Base-by-base conservation (phyloP, 345 rosid genomes). In the Eucalyptus paniculata region DNA sequence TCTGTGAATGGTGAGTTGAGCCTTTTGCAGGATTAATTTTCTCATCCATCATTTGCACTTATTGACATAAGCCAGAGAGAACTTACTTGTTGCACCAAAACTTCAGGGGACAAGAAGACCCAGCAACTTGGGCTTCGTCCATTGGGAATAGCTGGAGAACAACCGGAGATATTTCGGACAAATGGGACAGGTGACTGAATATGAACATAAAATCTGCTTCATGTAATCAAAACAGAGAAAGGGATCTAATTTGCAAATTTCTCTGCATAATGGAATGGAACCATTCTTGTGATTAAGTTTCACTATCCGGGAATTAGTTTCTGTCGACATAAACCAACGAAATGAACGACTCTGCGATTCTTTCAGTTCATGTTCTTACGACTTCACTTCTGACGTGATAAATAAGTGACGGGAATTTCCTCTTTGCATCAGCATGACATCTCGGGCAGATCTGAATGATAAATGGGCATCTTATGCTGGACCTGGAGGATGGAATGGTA, bases 401-500 rank as follows among this genome's bases (percentile, higher is more conserved):
- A 49, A 30, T 50, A 86, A n/a, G 44, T 17, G 7, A 58, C 9
- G 32, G 67, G 21, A 80, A 28, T 32, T 53, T 69, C 53, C 49
- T 37, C 19, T 47, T 49, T 89, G 87, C 18, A 19, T 50, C 86
- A 94, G 97, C 87, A 94, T 95, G 94, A 94, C 92, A 56, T 87
- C 93, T 53, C 90, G 62, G 26, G 97, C 95, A 4, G 97, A 94
- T 87, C 83, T 88, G 86, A 95, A 95, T 30, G 95, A 95, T 89
- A 81, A 86, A 83, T 94, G 97, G 97, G 96, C 97, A 28, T 91
- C 97, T 21, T 91, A 92, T 89, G 97, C 96, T 81, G 92, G 91
- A 89, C 96, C 95, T 14, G 96, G 96, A 37, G 96, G 94, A n/a
- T 94, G 96, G 96, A 95, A 95, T 86, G 96, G 97, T 95, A 92